phyloP scores from a whole-genome alignment of 495 filamentous ascomycete species.

The Tuber melanosporum region DNA sequence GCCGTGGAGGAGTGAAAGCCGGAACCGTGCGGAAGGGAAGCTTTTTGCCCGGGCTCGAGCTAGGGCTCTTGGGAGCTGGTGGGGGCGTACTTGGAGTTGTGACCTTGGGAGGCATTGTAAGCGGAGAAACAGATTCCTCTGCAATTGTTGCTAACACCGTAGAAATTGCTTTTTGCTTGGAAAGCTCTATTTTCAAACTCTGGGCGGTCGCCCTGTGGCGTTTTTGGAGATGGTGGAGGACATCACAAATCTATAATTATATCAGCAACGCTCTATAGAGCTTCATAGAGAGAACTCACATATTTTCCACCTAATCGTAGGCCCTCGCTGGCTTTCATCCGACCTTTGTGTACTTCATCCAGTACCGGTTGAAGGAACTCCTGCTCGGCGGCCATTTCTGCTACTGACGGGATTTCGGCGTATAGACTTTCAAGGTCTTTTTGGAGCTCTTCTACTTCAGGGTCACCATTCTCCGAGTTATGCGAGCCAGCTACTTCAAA shows the following conservation, averaged over 20 bases:
- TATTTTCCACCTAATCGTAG: conserved; percentile 34
- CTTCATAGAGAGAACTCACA: conserved; percentile 17
- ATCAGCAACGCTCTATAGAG: conserved; percentile 7
- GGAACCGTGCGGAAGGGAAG: conserved; percentile 33
- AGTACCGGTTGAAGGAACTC: conserved; percentile 35
- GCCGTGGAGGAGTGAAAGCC: conserved; percentile 29
- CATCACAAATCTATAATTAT: conserved; percentile 20
- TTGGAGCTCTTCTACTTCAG: conserved; percentile 29
- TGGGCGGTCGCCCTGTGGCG: conserved; percentile 26
- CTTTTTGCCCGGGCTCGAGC: conserved; percentile 22
- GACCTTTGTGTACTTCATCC: conserved; percentile 21
- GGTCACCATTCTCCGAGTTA: background rate
- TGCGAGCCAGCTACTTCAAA: conserved; percentile 17
- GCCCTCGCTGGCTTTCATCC: conserved; percentile 21
- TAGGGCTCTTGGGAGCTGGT: background rate
- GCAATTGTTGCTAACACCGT: conserved; percentile 35
- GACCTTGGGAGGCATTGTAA: conserved; percentile 4
- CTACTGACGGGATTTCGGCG: conserved; percentile 38
- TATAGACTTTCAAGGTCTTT: conserved; percentile 38
- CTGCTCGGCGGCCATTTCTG: conserved; percentile 34
- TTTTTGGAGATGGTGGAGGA: conserved; percentile 29
- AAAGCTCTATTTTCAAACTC: conserved; percentile 17
- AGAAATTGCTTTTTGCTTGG: conserved; percentile 32
- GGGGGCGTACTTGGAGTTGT: conserved; percentile 6
- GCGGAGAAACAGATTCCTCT: conserved; percentile 31